Percentiles rank a stretch among this genome's conserved stretches.
Evolutionary conservation across 257 asterid genomes (phyloP).

Genomic region (Cordia subcordata): DNA sequence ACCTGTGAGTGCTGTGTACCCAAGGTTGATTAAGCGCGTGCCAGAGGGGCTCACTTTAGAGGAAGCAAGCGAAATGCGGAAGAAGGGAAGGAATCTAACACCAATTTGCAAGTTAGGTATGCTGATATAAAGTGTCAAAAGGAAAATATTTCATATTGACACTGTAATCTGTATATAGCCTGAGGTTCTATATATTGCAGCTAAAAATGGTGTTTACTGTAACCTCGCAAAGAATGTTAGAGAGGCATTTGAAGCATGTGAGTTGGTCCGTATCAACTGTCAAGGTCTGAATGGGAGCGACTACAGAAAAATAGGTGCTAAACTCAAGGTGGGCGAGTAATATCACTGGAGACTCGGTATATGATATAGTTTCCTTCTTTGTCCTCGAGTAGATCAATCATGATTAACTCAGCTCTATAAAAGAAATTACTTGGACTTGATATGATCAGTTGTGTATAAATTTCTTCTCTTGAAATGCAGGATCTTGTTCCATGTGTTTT

Average conservation of each 20-base stretch:
- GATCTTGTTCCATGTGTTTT: slow-evolving; percentile 94
- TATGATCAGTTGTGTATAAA: background rate
- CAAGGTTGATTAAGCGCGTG: slow-evolving; percentile 58
- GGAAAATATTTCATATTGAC: slow-evolving; percentile 12
- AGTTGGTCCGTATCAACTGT: slow-evolving; percentile 75
- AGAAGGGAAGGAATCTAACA: slow-evolving; percentile 55
- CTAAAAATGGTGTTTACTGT: slow-evolving; percentile 74
- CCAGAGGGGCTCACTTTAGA: slow-evolving; percentile 85
- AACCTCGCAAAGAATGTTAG: slow-evolving; percentile 65
- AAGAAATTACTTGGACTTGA: background rate
- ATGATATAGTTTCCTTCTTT: background rate
- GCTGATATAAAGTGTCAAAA: slow-evolving; percentile 8
- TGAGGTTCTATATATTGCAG: slow-evolving; percentile 45
- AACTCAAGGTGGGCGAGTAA: slow-evolving; percentile 57
- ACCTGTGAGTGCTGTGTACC: slow-evolving; percentile 85
- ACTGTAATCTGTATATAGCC: slow-evolving; percentile 12
- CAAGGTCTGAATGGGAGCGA: slow-evolving; percentile 86
- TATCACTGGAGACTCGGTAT: background rate
- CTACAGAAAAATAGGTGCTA: slow-evolving; percentile 83
- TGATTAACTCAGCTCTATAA: too few species aligned
- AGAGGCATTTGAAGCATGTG: slow-evolving; percentile 96
- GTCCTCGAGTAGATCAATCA: too few species aligned
- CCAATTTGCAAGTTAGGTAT: slow-evolving; percentile 91
- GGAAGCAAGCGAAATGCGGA: slow-evolving; percentile 78
- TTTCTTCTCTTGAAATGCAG: slow-evolving; percentile 36